Evolutionary conservation across 352 stramenopile genomes (phyloP), one percentile per base, ranked within the genome.

Genomic region (Pythium aristosporum): DNA sequence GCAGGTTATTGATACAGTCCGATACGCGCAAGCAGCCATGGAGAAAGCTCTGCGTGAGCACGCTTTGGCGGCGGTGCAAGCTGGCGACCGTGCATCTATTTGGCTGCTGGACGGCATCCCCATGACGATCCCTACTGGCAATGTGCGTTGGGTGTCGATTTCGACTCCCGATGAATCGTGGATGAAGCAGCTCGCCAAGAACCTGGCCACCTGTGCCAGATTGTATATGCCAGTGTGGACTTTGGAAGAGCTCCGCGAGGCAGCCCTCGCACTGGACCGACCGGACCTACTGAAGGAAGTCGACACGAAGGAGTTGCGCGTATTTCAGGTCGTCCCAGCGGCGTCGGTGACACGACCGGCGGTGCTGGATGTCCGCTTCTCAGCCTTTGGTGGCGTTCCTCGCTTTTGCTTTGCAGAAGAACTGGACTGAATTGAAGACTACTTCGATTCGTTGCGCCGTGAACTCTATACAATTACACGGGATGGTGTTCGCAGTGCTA

Each of bases 141-240:
- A 18, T 6, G 28, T 20, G 2, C 49, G 9, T 3, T 42, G 49
- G 49, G 49, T 56, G 13, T 36, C 49, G 28, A 43, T 56, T 25
- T 9, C 49, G 16, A 23, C 28, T 15, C 49, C 49, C 6, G 32
- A 56, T 10, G 15, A 41, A 18, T 18, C 13, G 5, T 56, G 49
- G 49, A 36, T 8, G 16, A 56, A 43, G 49, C 25, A n/a, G 5
- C 28, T 56, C 15, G 1, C 11, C 13, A 56, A 56, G 28, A 43
- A 43, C 9, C 0, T 5, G 18, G 9, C 18, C 49, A 9, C 18
- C 8, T 56, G 30, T 18, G n/a, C 28, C 2, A 18, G 28, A 13
- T 6, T 56, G 7, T 43, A 30, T 32, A 42, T 56, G 49, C 30
- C 49, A 1, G 16, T 43, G 49, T 56, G 49, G 49, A 56, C 49